A percentile compares a stretch with the other conserved stretches of the same genome.
Conservation (phyloP, 1,139 yeast species). For the Yamadazyma triangularis region DNA sequence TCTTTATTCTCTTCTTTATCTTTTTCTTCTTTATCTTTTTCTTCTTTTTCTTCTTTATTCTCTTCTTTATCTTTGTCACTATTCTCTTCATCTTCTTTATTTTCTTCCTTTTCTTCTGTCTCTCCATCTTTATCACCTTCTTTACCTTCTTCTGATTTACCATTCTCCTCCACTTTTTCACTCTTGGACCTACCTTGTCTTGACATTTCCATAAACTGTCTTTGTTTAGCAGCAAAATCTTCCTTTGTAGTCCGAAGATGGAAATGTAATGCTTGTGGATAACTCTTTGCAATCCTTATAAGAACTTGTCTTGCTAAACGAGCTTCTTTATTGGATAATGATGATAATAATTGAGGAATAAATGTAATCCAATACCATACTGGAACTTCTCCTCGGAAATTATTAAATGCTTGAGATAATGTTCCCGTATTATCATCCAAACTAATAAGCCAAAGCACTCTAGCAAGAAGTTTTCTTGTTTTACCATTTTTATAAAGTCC, state of each 20-base stretch:
- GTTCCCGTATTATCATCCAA: slow-evolving; percentile 84
- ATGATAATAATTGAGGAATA: slow-evolving; percentile 88
- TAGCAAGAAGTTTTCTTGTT: slow-evolving; percentile 79
- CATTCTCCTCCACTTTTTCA: slow-evolving; percentile 7
- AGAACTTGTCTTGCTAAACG: slow-evolving; percentile 80
- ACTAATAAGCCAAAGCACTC: slow-evolving; percentile 91
- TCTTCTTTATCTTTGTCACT: slow-evolving; percentile 12
- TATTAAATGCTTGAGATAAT: slow-evolving; percentile 81
- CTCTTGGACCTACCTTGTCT: slow-evolving; percentile 21
- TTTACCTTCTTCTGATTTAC: not conserved
- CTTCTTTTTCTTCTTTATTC: slow-evolving; percentile 2
- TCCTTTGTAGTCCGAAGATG: slow-evolving; percentile 93
- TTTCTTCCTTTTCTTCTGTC: slow-evolving; percentile 16
- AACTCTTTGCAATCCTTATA: slow-evolving; percentile 89
- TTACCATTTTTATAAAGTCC: slow-evolving; percentile 92
- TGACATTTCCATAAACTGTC: slow-evolving; percentile 66
- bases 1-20: slow-evolving; percentile 3
- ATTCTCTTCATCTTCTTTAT: too few relatives aligned
- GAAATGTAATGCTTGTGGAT: slow-evolving; percentile 96
- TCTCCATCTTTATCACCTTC: slow-evolving; percentile 4
- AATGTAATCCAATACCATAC: slow-evolving; percentile 99
- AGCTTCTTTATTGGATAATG: slow-evolving; percentile 89
- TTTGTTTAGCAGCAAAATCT: slow-evolving; percentile 82
- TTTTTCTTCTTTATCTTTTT: slow-evolving; percentile 2
- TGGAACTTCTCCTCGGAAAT: slow-evolving; percentile 93